Evolutionary conservation across 2,329 filamentous ascomycete genomes (phyloP), one percentile per base, ranked within the genome.

Genomic region (Coccinonectria pachysandricola): DNA sequence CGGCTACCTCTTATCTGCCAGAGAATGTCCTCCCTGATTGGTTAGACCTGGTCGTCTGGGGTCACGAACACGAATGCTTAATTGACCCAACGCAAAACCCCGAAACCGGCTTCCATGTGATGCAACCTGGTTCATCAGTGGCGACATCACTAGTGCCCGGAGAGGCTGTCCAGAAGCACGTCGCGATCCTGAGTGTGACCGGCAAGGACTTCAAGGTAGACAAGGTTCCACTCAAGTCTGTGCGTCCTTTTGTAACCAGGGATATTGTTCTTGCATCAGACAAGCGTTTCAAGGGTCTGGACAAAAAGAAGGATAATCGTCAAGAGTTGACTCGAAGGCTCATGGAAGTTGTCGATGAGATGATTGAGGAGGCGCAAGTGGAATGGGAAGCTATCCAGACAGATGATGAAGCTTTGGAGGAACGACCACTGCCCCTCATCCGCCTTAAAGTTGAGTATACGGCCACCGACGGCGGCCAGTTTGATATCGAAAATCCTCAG

Each of bases 41-140:
- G 60, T 62, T 98, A 37, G 81, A 98, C 48, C 65, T 98, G 4
- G 75, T 98, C 0, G 71, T 98, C 26, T 98, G 91, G 91, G 91
- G 91, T 3, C 91, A 98, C 46, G 91, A 98, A 54, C 91, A 98
- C 49, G 88, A 98, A 53, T 98, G 91, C 48, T 53, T 88, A 6
- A 93, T 98, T 37, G 77, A 94, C 22, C 91, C 91, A 1, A 62
- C 64, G 2, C 65, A 75, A 23, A 98, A 96, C 43, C 73, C 81
- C 0, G 85, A 94, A 46, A 94, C 79, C 24, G 80, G 79, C 1
- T 98, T 98, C 43, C 76, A 91, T 42, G 88, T 98, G 37, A 95
- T 98, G 74, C 91, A 98, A 46, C 91, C 91, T 1, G 91, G 91
- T 0, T 98, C 91, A 0, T 96, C 91, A 0, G 80, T 98, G 1